Conservation (phyloP, 208 protist genomes). For the Borovskyia barvae region DNA sequence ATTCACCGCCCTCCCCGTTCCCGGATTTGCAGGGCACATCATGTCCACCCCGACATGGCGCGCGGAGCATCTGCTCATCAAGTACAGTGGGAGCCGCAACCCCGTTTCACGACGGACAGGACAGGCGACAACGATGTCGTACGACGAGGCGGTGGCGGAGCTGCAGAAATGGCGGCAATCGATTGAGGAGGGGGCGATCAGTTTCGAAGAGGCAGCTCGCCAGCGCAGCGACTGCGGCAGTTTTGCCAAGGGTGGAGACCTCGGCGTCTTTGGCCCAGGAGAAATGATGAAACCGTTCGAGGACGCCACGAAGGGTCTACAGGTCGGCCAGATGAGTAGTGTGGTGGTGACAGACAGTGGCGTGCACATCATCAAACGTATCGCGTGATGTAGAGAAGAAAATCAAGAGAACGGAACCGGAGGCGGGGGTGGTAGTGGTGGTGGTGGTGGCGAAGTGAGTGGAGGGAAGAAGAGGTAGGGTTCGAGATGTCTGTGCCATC, state of each 20-base stretch:
- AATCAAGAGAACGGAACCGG: no score
- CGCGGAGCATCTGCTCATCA: constrained; percentile 88
- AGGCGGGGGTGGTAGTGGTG: no score
- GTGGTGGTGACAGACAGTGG: constrained; percentile 90
- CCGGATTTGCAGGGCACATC: background rate
- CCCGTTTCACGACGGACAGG: constrained; percentile 85
- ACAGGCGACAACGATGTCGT: constrained; percentile 55
- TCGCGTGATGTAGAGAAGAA: constrained; percentile 37
- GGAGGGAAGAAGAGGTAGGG: no score
- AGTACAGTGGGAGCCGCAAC: constrained; percentile 88
- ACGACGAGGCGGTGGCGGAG: constrained; percentile 74
- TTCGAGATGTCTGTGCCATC: no score
- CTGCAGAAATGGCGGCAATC: constrained; percentile 68
- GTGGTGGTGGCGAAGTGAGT: no score
- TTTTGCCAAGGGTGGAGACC: constrained; percentile 76
- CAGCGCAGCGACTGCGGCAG: constrained; percentile 91
- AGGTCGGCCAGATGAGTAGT: constrained; percentile 82
- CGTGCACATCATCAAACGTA: constrained; percentile 90
- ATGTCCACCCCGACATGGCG: constrained; percentile 45
- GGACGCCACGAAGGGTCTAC: constrained; percentile 76
- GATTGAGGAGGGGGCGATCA: constrained; percentile 61
- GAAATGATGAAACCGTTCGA: constrained; percentile 95
- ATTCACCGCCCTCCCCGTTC: background rate
- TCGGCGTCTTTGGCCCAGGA: constrained; percentile 86
- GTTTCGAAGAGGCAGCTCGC: constrained; percentile 81